Evolutionary conservation across 2,329 filamentous ascomycete genomes (phyloP), one percentile per base, ranked within the genome.

Genomic region (Esteya vermicola): DNA sequence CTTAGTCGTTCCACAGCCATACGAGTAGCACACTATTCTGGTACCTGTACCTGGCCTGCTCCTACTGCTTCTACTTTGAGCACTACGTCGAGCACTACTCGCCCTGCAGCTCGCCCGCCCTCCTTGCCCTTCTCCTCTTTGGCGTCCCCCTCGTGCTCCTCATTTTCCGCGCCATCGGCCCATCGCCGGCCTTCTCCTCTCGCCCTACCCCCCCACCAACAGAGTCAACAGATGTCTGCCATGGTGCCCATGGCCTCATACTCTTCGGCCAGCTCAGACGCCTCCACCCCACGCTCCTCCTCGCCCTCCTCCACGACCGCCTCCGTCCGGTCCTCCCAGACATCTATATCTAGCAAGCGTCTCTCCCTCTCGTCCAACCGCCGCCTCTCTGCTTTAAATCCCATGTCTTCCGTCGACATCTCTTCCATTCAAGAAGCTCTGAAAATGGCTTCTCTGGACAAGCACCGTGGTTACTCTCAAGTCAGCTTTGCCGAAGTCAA

Each of bases 401-500:
- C 70, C 47, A 64, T 74, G 62, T 67, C 68, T 47, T 59, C 67
- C 40, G 60, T 77, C 53, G 70, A 78, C 55, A 59, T 76, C 43
- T 48, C 60, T 33, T 65, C 68, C 48, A 70, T 78, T 47, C 68
- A 76, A 59, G 63, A 73, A 50, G 60, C 65, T 47, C 73, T 78
- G 68, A 75, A 70, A 52, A 67, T 71, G 62, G 64, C 73, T 41
- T 60, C 67, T 41, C 66, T 78, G 38, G 73, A 78, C 51, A 67
- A 72, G 46, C 64, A 76, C 48, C 65, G 70, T 48, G 75, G 75
- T 45, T 78, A 78, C 56, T 57, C 64, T 49, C 68, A 73, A 53
- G 63, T 70, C 52, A 62, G 67, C 53, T 76, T 67, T 49, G 60
- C 60, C 45, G 66, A 72, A 53, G 65, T 78, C 48, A 61, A 68